Base-by-base conservation (phyloP, 208 protist species). In the Trypanosoma cruzi region DNA sequence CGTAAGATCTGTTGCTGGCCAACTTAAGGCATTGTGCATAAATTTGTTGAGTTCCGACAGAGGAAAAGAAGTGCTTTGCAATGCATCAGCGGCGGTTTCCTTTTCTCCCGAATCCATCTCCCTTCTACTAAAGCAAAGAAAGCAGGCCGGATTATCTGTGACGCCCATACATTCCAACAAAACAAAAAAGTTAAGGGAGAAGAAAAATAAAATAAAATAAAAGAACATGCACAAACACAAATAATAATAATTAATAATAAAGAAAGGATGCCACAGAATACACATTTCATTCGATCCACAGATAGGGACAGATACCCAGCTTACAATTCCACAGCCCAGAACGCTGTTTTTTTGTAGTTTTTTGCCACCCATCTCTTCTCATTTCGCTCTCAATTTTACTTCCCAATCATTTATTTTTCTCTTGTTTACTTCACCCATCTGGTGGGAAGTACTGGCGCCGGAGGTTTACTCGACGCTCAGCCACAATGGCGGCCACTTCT, bases 401-500 rank as follows among this genome's bases (percentile, higher is more conserved):
- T 64, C 8, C 24, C 49, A 11, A 54, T 8, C 22, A 8, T 57
- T 68, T 55, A 52, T 52, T 68, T 55, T 28, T 49, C 31, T 49
- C 29, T 59, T 54, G 49, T 60, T 22, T 44, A 37, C 58, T 36
- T 55, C 32, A 59, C 31, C 24, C 50, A 6, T 66, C 50, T 8
- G 57, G 54, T 54, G 71, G 71, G 42, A 81, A 81, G 28, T 56
- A 29, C 18, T 67, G 16, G 11, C 63, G 34, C 10, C 86, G 79
- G n/a, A 81, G 73, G 58, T 92, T 73, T 24, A 95, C 80, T 20
- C 89, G 84, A n/a, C 77, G 69, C 69, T 92, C 85, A 7, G 85
- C 85, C n/a, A 95, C 81, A 42, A 95, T 75, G 28, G 71, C 62
- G 2, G 85, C 86, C 71, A 93, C 71, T 62, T 92, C 83, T n/a